These are phyloP conservation scores for Arthrobotrys entomopaga DNA, from an alignment of 2,329 filamentous ascomycete genomes.

Conservation along the genomic window DNA sequence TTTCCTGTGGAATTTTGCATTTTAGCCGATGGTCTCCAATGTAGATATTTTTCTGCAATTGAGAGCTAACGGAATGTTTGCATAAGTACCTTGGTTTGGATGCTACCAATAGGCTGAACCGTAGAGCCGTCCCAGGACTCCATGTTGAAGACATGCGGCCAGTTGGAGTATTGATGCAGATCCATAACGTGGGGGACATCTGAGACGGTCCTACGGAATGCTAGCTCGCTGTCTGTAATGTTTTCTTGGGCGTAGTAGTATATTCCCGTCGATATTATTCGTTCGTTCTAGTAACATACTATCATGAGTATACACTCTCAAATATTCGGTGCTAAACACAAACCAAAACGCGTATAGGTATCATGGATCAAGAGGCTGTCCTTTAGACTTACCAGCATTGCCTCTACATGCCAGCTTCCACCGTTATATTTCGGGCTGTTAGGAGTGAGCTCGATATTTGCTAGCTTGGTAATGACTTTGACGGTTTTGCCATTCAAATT, in stretches of 20 bases:
- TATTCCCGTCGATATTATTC: constrained; percentile 71
- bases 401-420: constrained; percentile 70
- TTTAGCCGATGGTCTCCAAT: neutral
- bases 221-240: constrained; percentile 67
- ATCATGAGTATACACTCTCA: neutral
- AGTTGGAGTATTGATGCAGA: constrained; percentile 17
- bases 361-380: too few relatives aligned
- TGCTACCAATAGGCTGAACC: constrained; percentile 39
- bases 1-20: constrained; percentile 11
- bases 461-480: constrained; percentile 73
- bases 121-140: constrained; percentile 13
- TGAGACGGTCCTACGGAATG: constrained; percentile 64
- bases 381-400: constrained; percentile 61
- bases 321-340: neutral
- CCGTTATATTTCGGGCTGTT: constrained; percentile 66
- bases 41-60: neutral
- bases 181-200: constrained; percentile 20
- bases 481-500: constrained; percentile 63
- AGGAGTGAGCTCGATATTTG: constrained; percentile 70
- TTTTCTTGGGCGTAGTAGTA: constrained; percentile 73
- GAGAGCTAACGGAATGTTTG: too few relatives aligned
- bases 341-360: too few relatives aligned
- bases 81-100: constrained; percentile 39
- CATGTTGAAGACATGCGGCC: constrained; percentile 48
- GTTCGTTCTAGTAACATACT: constrained; percentile 67